Base-by-base conservation (phyloP, 2,329 filamentous ascomycete genomes). In the Penicillium sp. region DNA sequence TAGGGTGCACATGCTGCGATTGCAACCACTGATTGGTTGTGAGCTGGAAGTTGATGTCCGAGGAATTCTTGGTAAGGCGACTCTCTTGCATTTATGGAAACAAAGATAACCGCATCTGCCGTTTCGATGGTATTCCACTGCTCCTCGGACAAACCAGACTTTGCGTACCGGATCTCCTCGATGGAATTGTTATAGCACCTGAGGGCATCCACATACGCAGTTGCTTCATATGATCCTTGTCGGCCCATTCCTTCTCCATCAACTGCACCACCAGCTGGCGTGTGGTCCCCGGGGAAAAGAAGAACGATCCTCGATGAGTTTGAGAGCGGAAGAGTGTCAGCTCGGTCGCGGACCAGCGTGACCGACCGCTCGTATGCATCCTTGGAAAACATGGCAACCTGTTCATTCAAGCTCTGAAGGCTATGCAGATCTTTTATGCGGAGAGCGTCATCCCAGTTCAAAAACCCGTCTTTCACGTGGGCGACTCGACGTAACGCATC, bases 1-100 rank as follows among this genome's bases (percentile, higher is more conserved):
- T 69, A 70, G 2, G 68, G 67, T 44, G 60, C 65, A 39, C 65
- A 67, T 3, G 62, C 65, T 18, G 66, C 67, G 43, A 71, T 54
- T 8, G 57, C 50, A 30, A 70, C 59, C 26, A 68, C 31, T 6
- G 54, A 60, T 4, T 51, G 51, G 16, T 53, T 46, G 23, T 51
- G 54, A 6, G 45, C 47, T 13, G 57, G 51, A 13, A 68, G 50
- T n/a, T 57, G 46, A 8, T 59, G 42, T 0, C 60, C 66, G 8
- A 69, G 42, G 0, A 45, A 41, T 31, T 54, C 60, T 36, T 71
- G 66, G 34, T 62, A 64, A 1, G 53, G 44, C 9, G 59, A 63
- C 30, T 65, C 52, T 8, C 48, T 56, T 17, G 66, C 65, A 48
- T 70, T 70, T 36, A 62, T 47, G 0, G 65, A 66, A 2, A 59